Evolutionary conservation across 441 rosid genomes (phyloP).

Genomic region (Adansonia gregorii): DNA sequence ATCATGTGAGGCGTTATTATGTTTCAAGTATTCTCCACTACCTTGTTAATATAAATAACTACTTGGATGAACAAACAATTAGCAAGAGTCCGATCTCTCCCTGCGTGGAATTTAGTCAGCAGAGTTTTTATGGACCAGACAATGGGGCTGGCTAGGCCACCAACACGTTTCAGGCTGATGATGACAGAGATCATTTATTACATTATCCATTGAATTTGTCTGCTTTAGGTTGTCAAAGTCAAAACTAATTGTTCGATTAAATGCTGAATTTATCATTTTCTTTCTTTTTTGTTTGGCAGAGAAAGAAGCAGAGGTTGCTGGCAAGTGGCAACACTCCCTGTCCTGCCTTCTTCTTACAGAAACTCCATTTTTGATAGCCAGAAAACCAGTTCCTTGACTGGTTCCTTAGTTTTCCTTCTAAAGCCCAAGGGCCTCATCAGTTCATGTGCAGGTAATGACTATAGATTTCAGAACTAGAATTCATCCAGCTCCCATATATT

Average conservation of each 20-base stretch:
- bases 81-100: not conserved
- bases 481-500: too few species aligned
- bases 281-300: too few species aligned
- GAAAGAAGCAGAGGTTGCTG: too few species aligned
- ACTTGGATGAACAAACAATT: not conserved
- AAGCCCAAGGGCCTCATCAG: too few species aligned
- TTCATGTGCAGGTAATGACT: too few species aligned
- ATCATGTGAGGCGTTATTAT: not conserved
- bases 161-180: not conserved
- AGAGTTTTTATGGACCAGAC: not conserved
- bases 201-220: not conserved
- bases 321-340: too few species aligned
- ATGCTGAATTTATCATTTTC: too few species aligned
- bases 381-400: too few species aligned
- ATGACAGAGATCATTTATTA: not conserved
- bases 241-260: not conserved
- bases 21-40: not conserved
- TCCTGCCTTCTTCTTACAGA: too few species aligned
- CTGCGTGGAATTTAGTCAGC: constrained; percentile 26
- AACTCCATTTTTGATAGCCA: too few species aligned
- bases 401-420: too few species aligned
- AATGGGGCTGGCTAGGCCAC: not conserved
- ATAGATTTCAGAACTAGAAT: too few species aligned
- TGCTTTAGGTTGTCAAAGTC: not conserved
- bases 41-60: not conserved